Evolutionary conservation across 306 rosid species (phyloP), one percentile per base, ranked within the genome.

Genomic region (Macrotyloma uniflorum): DNA sequence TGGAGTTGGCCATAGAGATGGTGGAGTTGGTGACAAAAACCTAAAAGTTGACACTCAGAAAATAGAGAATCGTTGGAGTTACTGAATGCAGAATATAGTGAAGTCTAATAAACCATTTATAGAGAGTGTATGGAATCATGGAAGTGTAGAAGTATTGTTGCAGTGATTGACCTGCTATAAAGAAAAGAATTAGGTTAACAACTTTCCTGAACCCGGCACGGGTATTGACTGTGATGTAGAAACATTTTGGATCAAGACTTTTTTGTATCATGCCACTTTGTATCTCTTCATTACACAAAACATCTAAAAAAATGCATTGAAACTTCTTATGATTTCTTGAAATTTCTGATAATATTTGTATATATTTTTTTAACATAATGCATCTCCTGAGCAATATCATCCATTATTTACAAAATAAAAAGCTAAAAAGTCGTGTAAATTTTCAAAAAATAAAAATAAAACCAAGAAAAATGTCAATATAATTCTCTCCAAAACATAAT

Each of bases 1-100:
- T 71, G 46, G 80, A 4, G 22, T 20, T 42, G 43, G 85, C 76
- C 88, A 78, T 82, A 5, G 36, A 4, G 26, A 8, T 2, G 14
- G 30, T 50, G 51, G 51, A 8, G 28, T 20, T 55, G 38, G 13
- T 51, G 33, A 53, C 22, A 6, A 49, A 47, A 47, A 47, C 5
- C 8, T 15, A 15, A 47, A 6, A 5, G 9, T 7, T 47, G 20
- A 49, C 18, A 1, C 6, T 45, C 6, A 53, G 20, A 47, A 47
- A 47, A 47, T 3, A 47, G 54, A 47, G 54, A 16, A 16, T 47
- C 3, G 43, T 40, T 40, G 42, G 42, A 36, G 42, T 36, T 11
- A 0, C 33, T 2, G 0, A 40, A 1, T 10, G 5, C 15, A 2
- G 15, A 40, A 40, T 12, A 0, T 10, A 10, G 46, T 10, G 12